Conservation (phyloP, 108 stramenopile genomes). For the Parietichytrium sp. region DNA sequence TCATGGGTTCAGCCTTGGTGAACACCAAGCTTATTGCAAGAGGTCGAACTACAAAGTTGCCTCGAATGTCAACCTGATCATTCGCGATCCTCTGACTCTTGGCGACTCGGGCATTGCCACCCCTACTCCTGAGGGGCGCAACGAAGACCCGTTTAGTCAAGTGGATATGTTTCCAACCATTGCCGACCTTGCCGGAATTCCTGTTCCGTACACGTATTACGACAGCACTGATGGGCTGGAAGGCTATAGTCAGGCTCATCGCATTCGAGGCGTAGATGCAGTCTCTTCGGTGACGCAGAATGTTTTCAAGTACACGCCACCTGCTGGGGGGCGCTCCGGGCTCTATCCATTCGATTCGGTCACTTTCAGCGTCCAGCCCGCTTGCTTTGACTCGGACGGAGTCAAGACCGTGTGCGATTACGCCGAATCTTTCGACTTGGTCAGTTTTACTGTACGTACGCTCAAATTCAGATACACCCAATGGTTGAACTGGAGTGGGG, state of each 20-base stretch:
- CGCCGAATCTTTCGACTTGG: neutral
- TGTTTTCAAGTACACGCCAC: neutral
- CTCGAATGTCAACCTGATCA: neutral
- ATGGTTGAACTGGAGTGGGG: conserved; percentile 19
- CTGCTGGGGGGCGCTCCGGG: neutral
- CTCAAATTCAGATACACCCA: neutral
- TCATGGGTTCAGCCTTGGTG: conserved; percentile 29
- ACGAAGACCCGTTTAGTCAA: neutral
- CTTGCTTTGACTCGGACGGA: conserved; percentile 27
- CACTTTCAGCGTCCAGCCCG: conserved; percentile 24
- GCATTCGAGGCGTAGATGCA: neutral
- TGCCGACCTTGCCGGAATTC: conserved; percentile 37
- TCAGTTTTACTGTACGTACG: conserved; percentile 13
- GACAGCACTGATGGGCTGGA: no score
- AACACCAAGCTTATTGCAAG: conserved; percentile 30
- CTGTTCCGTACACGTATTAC: neutral
- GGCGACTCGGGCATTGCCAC: no score
- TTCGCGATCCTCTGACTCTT: neutral
- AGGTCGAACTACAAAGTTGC: neutral
- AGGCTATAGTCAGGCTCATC: neutral
- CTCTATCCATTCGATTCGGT: neutral
- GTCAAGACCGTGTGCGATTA: neutral
- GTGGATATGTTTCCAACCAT: conserved; percentile 8
- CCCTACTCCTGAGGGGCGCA: no score
- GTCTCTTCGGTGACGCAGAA: neutral